Evolutionary conservation across 1,139 yeast genomes (phyloP).

Genomic region (Arxiozyma slooffiae): DNA sequence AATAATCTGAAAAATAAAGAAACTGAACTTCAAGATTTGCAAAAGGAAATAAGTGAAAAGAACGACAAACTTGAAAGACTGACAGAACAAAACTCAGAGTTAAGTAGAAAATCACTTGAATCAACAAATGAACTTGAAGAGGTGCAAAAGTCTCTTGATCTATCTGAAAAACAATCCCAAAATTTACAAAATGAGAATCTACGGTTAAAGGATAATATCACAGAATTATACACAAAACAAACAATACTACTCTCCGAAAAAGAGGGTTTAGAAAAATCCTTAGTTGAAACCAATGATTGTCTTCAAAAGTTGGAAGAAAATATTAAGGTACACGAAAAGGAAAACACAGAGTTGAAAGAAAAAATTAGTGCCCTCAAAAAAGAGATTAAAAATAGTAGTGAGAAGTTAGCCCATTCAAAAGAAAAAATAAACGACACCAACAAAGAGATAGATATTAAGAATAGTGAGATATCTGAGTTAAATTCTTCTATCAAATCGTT

Average conservation of each 20-base stretch:
- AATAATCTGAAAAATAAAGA: not conserved
- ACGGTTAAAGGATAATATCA: not conserved
- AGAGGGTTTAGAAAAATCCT: not conserved
- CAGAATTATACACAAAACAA: not conserved
- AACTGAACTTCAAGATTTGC: not conserved
- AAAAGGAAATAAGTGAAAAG: not conserved
- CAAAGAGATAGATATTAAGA: not conserved
- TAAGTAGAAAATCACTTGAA: not conserved
- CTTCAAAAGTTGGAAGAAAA: not conserved
- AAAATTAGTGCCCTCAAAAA: too few relatives aligned
- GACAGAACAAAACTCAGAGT: not conserved
- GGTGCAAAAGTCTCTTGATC: not conserved
- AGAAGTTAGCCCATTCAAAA: not conserved
- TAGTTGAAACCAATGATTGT: not conserved
- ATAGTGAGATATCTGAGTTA: not conserved
- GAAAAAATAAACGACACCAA: not conserved
- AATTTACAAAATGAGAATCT: not conserved
- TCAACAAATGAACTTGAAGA: not conserved
- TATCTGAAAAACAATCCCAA: not conserved
- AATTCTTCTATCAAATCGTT: not conserved
- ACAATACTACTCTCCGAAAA: not conserved
- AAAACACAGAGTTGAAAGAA: not conserved
- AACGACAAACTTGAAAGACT: not conserved
- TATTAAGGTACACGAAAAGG: not conserved
- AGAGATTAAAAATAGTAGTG: not conserved